Conservation (phyloP, 2,329 filamentous ascomycete species). For the Gyromitra esculenta region DNA sequence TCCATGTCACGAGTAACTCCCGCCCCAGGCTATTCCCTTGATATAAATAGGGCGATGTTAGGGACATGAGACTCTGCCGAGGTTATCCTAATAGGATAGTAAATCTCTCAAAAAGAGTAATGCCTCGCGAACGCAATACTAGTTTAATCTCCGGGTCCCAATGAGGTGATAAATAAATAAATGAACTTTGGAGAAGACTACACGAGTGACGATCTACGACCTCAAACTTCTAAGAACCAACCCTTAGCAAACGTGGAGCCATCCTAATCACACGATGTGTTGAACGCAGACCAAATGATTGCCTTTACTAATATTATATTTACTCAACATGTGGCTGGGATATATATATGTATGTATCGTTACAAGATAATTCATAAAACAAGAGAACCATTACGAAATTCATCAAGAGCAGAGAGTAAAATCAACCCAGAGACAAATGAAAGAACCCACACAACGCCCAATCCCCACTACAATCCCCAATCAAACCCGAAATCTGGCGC, state of each 20-base stretch:
- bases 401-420: constrained; percentile 7
- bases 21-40: no score
- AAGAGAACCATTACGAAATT: constrained; percentile 14
- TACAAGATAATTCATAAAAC: neutral
- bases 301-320: constrained; percentile 2
- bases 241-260: neutral
- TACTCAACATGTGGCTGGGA: neutral
- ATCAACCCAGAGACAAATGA: constrained; percentile 5
- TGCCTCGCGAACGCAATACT: no score
- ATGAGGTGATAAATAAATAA: neutral
- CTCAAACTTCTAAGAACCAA: neutral
- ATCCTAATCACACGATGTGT: neutral
- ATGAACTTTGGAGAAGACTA: neutral
- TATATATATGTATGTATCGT: constrained; percentile 7
- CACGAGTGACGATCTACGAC: neutral
- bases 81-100: no score
- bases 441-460: constrained; percentile 13
- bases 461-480: constrained; percentile 45
- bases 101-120: no score
- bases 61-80: no score
- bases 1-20: no score
- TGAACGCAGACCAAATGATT: neutral
- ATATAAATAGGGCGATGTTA: no score
- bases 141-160: no score
- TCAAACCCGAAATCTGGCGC: constrained; percentile 51